Base-by-base conservation (phyloP, 1,284 basidiomycete species). In the Trichosporon sp. region DNA sequence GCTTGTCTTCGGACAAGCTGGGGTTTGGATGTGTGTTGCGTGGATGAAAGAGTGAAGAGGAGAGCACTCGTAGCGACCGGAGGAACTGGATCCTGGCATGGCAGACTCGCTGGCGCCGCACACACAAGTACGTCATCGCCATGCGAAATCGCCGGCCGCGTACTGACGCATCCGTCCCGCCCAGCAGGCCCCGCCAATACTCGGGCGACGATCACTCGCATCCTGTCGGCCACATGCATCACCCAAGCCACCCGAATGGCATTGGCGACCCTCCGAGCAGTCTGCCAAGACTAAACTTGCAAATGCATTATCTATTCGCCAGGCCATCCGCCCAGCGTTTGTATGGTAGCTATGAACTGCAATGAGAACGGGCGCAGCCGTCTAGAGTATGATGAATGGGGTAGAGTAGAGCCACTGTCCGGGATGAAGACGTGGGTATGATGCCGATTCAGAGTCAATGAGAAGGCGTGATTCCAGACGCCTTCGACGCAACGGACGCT, bases 121-220 rank as follows among this genome's bases (percentile, higher is more conserved):
- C 21, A 21, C 8, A 25, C 47, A 51, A 25, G 47, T 51, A 51
- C 47, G 47, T 51, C 47, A 51, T 51, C 47, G 47, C 23, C 47
- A 51, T 51, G 47, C 47, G 47, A 51, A 51, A 51, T 51, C 47
- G 47, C 47, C 47, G 47, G 47, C 47, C 47, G 47, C 47, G 42
- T 2, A 21, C 21, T 15, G 8, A 12, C 11, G 47, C 47, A 51
- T 12, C 6, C 34, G 47, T 6, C 21, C 47, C n/a, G 23, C 21
- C 47, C 21, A 51, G 21, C 21, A 7, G n/a, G 47, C n/a, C 47
- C 47, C 7, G 47, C 47, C 47, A 51, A 13, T 12, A 8, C 9
- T 25, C 47, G 47, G 56, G 56, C 56, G 56, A 60, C 56, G 56
- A 60, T 60, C 56, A 60, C 56, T 60, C 56, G 56, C 56, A 60